Evolutionary conservation across 2,329 filamentous ascomycete genomes (phyloP), one percentile per base, ranked within the genome.

Genomic region (Thielaviopsis euricoi): DNA sequence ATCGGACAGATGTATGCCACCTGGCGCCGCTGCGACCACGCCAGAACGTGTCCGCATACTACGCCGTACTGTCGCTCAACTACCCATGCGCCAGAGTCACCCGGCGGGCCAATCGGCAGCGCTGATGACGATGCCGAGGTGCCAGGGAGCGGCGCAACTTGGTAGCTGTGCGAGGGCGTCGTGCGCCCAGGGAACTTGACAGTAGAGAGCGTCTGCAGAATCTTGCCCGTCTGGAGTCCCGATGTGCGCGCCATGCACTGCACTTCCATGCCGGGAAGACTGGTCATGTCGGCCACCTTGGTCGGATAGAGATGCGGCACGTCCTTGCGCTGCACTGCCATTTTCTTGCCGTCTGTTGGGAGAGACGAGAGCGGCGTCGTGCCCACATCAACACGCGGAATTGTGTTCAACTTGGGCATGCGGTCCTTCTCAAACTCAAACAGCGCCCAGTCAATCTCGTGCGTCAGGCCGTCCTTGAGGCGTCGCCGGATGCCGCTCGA

Each of bases 381-480:
- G 9, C 50, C 53, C 29, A 58, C 58, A 22, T 62, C 40, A 19
- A 66, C 61, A 51, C 64, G 56, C 1, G 80, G 80, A 22, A 95
- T 84, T 12, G 80, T 70, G 64, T 96, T 96, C 60, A 81, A 78
- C 0, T 78, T 74, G 2, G 91, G 87, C 15, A 83, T 73, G 1
- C 91, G 81, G 12, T 83, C 78, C 3, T 83, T 75, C 12, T 85
- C 74, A 62, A 97, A 87, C 63, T 87, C 82, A 64, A 97, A 89
- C 2, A 97, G 74, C 0, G 90, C 89, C 91, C 91, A 97, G 69
- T 97, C 91, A 51, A 97, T 89, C 69, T 97, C 91, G 67, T 96
- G 91, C 6, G 87, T 75, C 23, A 94, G 73, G 4, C 85, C 83
- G 61, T 85, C 76, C 60, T 81, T 77, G 57, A 84, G 78, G 55